Percentiles rank a stretch among this genome's conserved stretches.
Conservation (phyloP, 1,284 basidiomycete species). For the Leccinum pachyderme region DNA sequence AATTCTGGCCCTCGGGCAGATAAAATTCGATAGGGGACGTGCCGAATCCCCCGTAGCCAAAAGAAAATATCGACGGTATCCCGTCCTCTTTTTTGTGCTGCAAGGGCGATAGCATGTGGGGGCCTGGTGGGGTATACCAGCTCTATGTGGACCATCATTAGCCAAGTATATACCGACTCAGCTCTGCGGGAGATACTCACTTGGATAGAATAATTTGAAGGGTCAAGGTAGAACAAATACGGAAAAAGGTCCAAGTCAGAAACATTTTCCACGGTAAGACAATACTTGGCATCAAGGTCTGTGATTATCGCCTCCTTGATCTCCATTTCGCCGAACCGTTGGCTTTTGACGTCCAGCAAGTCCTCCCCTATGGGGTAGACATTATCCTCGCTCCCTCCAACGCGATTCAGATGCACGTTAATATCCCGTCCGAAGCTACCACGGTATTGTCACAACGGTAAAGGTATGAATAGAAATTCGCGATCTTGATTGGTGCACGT, state of each 20-base stretch:
- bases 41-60: slow-evolving; percentile 1
- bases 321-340: background rate
- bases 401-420: background rate
- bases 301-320: slow-evolving; percentile 2
- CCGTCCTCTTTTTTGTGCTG: background rate
- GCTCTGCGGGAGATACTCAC: background rate
- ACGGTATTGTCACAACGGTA: background rate
- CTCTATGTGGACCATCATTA: background rate
- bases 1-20: background rate
- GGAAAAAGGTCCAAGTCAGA: slow-evolving; percentile 1
- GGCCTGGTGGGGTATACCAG: slow-evolving; percentile 1
- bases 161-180: background rate
- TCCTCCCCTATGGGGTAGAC: background rate
- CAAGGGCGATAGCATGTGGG: background rate
- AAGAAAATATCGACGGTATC: background rate
- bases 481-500: background rate
- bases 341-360: background rate
- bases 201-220: background rate
- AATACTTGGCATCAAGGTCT: background rate
- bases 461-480: background rate
- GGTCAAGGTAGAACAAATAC: slow-evolving; percentile 2
- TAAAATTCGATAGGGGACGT: slow-evolving; percentile 2
- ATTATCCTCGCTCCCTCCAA: background rate
- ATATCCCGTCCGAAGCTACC: background rate
- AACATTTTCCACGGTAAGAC: background rate